These are phyloP conservation scores for Platanus orientalis DNA, from an alignment of 164 flowering plant species.

Conservation along the genomic window DNA sequence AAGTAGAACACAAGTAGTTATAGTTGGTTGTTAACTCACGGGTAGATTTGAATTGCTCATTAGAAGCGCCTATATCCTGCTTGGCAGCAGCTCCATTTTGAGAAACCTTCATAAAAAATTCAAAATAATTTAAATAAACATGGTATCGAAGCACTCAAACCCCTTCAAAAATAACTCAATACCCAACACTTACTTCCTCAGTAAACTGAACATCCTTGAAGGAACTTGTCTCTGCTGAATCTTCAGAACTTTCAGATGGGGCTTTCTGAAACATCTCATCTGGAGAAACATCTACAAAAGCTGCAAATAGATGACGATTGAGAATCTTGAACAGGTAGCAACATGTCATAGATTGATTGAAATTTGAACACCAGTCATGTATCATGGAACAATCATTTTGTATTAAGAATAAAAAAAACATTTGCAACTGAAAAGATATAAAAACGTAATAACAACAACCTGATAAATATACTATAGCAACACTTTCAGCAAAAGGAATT, in stretches of 20 bases:
- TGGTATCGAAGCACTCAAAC: conserved; percentile 1
- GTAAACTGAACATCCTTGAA: conserved; percentile 33
- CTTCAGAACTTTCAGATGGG: conserved; percentile 43
- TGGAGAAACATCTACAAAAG: conserved; percentile 88
- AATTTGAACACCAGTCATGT: too few relatives aligned
- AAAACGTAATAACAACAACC: too few relatives aligned
- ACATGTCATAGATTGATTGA: too few relatives aligned
- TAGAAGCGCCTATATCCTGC: conserved; percentile 24
- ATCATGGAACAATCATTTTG: too few relatives aligned
- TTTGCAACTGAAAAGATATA: too few relatives aligned
- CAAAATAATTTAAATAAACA: conserved; percentile 5
- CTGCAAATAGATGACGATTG: too few relatives aligned
- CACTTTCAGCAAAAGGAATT: too few relatives aligned
- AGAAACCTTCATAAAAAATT: conserved; percentile 36
- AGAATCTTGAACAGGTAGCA: too few relatives aligned
- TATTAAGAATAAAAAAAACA: too few relatives aligned
- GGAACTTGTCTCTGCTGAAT: conserved; percentile 32
- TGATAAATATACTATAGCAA: too few relatives aligned
- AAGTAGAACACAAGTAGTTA: not conserved
- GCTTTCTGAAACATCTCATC: conserved; percentile 53
- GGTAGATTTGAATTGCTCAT: conserved; percentile 32
- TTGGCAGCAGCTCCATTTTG: conserved; percentile 64
- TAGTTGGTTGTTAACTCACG: conserved; percentile 32
- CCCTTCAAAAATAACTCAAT: conserved; percentile 1
- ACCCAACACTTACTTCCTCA: conserved; percentile 40